A percentile compares a stretch with the other conserved stretches of the same genome.
These are phyloP conservation scores for Plectranthus barbatus DNA, from an alignment of 257 asterid genomes.

Conservation along the genomic window DNA sequence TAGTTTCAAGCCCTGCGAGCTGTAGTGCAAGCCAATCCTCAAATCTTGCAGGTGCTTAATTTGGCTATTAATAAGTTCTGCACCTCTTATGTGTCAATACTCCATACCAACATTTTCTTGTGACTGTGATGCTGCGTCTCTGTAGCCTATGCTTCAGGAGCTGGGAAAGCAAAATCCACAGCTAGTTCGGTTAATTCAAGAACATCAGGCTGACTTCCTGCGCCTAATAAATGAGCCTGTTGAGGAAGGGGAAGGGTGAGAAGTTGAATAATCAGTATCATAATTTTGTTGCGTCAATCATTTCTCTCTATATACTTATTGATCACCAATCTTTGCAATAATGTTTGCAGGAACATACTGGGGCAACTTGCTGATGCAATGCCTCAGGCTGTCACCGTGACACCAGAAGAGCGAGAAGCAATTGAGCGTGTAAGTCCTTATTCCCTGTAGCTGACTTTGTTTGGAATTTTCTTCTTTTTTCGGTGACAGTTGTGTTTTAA, in stretches of 20 bases:
- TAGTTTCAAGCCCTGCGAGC: conserved; percentile 65
- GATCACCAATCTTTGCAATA: not conserved
- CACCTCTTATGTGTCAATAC: not conserved
- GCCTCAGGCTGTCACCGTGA: conserved; percentile 79
- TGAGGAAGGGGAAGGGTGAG: conserved; percentile 70
- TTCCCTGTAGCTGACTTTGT: not conserved
- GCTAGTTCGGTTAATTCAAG: conserved; percentile 68
- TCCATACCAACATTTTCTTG: not conserved
- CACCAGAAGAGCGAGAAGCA: conserved; percentile 84
- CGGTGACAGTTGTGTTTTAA: not conserved
- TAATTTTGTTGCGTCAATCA: not conserved
- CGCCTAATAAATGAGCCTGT: conserved; percentile 83
- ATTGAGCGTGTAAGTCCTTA: conserved; percentile 61
- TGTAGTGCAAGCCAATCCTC: conserved; percentile 85
- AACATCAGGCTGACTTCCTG: conserved; percentile 78
- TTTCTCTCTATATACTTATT: not conserved
- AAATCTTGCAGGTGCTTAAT: conserved; percentile 63
- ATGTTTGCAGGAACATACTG: conserved; percentile 40
- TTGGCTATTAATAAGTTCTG: not conserved
- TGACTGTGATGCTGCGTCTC: conserved; percentile 9
- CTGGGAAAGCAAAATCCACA: conserved; percentile 91
- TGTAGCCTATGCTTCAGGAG: conserved; percentile 93
- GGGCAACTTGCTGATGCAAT: conserved; percentile 67
- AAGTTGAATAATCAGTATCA: not conserved
- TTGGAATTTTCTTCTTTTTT: not conserved